phyloP scores from a whole-genome alignment of 2,329 filamentous ascomycete genomes.

The Diaporthe capsici region DNA sequence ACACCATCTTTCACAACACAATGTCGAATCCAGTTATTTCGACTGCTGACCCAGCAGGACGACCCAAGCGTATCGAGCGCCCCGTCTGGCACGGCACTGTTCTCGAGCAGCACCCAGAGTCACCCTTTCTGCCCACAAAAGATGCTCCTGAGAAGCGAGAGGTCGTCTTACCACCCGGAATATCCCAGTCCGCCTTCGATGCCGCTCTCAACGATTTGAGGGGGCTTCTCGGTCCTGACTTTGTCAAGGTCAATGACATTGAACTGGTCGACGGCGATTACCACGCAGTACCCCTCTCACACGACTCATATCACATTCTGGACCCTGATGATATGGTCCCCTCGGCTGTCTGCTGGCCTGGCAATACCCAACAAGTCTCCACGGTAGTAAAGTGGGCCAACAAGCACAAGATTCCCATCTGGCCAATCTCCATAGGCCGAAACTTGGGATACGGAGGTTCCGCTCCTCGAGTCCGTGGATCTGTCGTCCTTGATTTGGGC shows the following conservation, averaged over 20 bases:
- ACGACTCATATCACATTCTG: slow-evolving; percentile 1
- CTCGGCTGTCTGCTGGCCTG: slow-evolving; percentile 16
- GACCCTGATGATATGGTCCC: slow-evolving; percentile 6
- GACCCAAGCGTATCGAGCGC: slow-evolving; percentile 3
- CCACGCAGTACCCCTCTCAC: neutral
- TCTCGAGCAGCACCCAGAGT: slow-evolving; percentile 10
- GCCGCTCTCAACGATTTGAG: neutral
- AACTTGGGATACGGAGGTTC: slow-evolving; percentile 10
- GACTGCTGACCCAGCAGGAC: slow-evolving; percentile 7
- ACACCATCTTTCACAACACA: neutral
- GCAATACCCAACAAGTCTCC: slow-evolving; percentile 3
- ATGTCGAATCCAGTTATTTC: neutral
- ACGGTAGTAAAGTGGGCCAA: slow-evolving; percentile 6
- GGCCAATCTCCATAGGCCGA: slow-evolving; percentile 1
- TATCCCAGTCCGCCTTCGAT: slow-evolving; percentile 7
- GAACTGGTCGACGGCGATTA: neutral
- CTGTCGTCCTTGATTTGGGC: neutral
- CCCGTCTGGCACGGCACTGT: slow-evolving; percentile 6
- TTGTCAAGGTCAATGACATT: slow-evolving; percentile 1
- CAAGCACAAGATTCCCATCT: slow-evolving; percentile 4
- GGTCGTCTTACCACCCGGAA: neutral
- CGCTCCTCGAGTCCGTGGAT: neutral
- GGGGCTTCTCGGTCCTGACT: slow-evolving; percentile 1
- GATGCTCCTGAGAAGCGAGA: neutral
- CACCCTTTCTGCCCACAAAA: slow-evolving; percentile 11